Conservation (phyloP, 2,329 filamentous ascomycete genomes). For the Aspergillus sojae region DNA sequence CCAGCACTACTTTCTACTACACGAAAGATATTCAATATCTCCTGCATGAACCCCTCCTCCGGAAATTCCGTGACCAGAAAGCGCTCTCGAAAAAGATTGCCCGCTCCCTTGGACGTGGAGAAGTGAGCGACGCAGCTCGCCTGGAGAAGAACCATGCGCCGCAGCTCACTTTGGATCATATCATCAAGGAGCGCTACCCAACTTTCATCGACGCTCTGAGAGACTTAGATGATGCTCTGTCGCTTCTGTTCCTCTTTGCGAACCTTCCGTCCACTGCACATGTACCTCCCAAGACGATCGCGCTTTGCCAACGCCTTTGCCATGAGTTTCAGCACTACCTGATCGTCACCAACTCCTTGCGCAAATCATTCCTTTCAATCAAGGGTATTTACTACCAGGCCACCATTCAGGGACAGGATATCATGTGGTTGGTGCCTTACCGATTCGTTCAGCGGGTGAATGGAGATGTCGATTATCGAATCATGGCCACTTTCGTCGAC, state of each 20-base stretch:
- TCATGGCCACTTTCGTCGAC: constrained; percentile 98
- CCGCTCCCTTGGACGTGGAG: constrained; percentile 84
- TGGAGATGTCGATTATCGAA: constrained; percentile 94
- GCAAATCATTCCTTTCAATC: constrained; percentile 96
- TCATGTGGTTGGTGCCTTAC: constrained; percentile 96
- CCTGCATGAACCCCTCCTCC: constrained; percentile 89
- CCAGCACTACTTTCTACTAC: constrained; percentile 88
- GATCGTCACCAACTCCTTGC: constrained; percentile 85
- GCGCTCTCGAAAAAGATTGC: constrained; percentile 96
- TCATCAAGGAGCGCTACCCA: constrained; percentile 96
- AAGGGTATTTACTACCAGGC: constrained; percentile 99
- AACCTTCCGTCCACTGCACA: constrained; percentile 88
- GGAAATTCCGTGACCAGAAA: constrained; percentile 97
- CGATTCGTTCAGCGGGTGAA: constrained; percentile 95
- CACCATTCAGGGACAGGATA: constrained; percentile 93
- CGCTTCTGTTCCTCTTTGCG: constrained; percentile 96
- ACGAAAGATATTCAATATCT: constrained; percentile 98
- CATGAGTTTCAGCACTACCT: constrained; percentile 98
- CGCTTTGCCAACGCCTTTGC: constrained; percentile 87
- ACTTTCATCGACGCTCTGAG: constrained; percentile 93
- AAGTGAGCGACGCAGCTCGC: constrained; percentile 83
- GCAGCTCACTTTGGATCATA: constrained; percentile 88
- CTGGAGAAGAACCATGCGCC: constrained; percentile 90
- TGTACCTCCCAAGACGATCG: constrained; percentile 93
- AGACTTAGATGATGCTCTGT: constrained; percentile 94